Base-by-base conservation (phyloP, 306 rosid genomes). In the Hippophae gyantsensis region DNA sequence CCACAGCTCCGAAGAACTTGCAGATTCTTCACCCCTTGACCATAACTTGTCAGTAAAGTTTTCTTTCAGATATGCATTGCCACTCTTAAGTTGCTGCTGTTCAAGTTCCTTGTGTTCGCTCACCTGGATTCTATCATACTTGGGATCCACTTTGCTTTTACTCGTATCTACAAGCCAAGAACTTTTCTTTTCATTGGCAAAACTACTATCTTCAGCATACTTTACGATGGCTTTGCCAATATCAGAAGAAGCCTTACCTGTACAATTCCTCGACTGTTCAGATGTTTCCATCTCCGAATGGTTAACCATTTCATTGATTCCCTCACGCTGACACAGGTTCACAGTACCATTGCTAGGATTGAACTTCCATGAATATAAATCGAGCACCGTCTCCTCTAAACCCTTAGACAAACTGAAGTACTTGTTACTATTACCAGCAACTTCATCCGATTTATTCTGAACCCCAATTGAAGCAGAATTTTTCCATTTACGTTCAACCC, bases 281-380 rank as follows among this genome's bases (percentile, higher is more conserved):
- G 81, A 72, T 38, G 72, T 52, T 23, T 61, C 77, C 54, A 74
- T 77, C 76, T 75, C 87, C 1, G 56, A 66, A 65, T 67, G 49
- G 63, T 57, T 64, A 57, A 38, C 58, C 50, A 56, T 66, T 74
- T 59, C 68, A 60, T 67, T 65, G 59, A 69, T 75, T 57, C 72
- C 69, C 45, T 82, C 88, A 66, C 58, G 79, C 66, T 69, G 84
- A 79, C 65, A 61, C 38, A 72, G 70, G 51, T 72, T 82, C 23
- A 46, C 62, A 48, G 75, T 73, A 71, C 93, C 93, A 69, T 87
- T 90, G 72, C 80, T 72, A 50, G 76, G 61, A 65, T 67, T 80
- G 69, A 64, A 63, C 72, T 92, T 86, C 95, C 88, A 82, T 9
- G 95, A 72, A 66, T 74, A 75, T 56, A 87, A 73, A 87, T 83